phyloP scores from a whole-genome alignment of 352 stramenopile species.

The Phytophthora vignae region DNA sequence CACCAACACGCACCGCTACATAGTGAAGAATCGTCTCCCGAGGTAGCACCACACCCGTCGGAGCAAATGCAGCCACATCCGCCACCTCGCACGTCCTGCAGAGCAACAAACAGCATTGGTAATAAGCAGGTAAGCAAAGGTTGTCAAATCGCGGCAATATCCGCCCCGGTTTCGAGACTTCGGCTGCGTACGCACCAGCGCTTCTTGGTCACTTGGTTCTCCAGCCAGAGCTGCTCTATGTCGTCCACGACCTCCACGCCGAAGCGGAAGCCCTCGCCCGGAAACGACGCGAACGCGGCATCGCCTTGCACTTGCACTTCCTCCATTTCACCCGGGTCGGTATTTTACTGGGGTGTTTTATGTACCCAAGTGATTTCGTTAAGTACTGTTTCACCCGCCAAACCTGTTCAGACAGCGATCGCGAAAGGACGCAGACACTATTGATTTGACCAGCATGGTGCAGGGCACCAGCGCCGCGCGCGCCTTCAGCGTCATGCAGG shows the following conservation, averaged over 20 bases:
- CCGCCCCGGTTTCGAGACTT: neutral
- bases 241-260: conserved; percentile 8
- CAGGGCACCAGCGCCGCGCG: conserved; percentile 50
- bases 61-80: conserved; percentile 24
- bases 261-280: conserved; percentile 34
- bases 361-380: neutral
- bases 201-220: conserved; percentile 27
- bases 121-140: neutral
- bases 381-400: neutral
- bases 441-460: conserved; percentile 28
- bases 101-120: neutral
- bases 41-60: conserved; percentile 23
- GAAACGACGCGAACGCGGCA: conserved; percentile 30
- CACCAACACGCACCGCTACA: conserved; percentile 25
- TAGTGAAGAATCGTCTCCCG: conserved; percentile 33
- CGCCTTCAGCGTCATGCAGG: conserved; percentile 69
- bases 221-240: conserved; percentile 24
- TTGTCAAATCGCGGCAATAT: neutral
- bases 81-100: conserved; percentile 27
- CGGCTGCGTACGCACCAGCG: conserved; percentile 22
- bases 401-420: conserved; percentile 24
- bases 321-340: conserved; percentile 11
- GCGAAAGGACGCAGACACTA: conserved; percentile 16
- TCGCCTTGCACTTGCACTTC: conserved; percentile 23
- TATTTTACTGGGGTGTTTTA: neutral